Conservation (phyloP, 176 grass and related monocot genomes). For the Paspalum notatum region DNA sequence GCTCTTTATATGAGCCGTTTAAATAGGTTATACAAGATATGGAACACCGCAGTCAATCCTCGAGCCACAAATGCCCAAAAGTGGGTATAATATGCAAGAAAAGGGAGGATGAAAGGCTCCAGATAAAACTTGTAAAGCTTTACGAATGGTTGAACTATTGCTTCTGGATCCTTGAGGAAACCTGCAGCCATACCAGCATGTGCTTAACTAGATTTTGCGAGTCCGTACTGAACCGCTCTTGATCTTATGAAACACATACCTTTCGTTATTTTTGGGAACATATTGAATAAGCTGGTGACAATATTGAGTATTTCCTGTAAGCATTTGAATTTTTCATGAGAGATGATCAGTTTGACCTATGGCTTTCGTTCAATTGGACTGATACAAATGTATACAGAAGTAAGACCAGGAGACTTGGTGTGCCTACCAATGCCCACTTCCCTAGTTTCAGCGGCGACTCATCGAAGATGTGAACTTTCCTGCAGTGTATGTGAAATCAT, state of each 20-base stretch:
- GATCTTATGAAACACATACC: constrained; percentile 48
- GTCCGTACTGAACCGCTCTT: constrained; percentile 16
- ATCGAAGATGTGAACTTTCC: constrained; percentile 67
- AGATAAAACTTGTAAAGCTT: constrained; percentile 55
- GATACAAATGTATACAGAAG: constrained; percentile 20
- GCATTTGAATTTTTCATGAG: constrained; percentile 40
- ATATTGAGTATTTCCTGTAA: constrained; percentile 71
- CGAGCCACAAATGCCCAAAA: constrained; percentile 49
- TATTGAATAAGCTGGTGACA: constrained; percentile 56
- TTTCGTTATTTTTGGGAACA: constrained; percentile 59
- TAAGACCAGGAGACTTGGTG: constrained; percentile 11
- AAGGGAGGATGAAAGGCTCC: constrained; percentile 55
- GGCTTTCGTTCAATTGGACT: constrained; percentile 21
- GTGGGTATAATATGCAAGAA: constrained; percentile 62
- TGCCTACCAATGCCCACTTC: constrained; percentile 60
- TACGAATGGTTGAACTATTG: constrained; percentile 31
- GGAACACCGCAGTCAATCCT: constrained; percentile 43
- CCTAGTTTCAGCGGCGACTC: constrained; percentile 76
- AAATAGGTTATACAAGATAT: constrained; percentile 40
- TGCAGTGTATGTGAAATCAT: constrained; percentile 39
- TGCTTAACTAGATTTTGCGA: constrained; percentile 27
- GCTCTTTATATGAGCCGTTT: constrained; percentile 53
- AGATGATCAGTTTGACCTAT: constrained; percentile 32
- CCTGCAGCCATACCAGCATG: constrained; percentile 51
- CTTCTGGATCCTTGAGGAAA: constrained; percentile 68